Base-by-base conservation (phyloP, 768 basidiomycete species). In the Podaxis rugospora region DNA sequence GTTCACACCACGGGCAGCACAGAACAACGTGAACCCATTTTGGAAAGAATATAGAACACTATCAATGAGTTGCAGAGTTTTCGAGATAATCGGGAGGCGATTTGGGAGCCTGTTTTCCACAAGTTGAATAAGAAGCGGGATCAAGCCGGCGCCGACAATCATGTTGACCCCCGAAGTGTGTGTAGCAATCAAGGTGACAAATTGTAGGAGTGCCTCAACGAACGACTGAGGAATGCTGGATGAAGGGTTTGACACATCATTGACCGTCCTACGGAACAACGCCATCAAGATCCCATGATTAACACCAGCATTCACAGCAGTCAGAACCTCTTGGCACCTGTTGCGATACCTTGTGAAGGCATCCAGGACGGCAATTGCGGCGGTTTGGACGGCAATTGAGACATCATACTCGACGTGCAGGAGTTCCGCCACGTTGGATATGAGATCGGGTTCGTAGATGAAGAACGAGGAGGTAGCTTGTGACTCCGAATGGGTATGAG, bases 271-370 rank as follows among this genome's bases (percentile, higher is more conserved):
- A 63, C 95, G 85, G 57, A 98, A 80, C 37, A 95, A 78, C 28
- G 90, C 88, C 88, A 98, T 93, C 25, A 99, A 73, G 42, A 94
- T 89, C 11, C 97, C 97, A 69, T 98, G 97, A 67, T 94, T 97
- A 57, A 98, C 93, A 47, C 93, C 93, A 25, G 93, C 95, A 70
- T 97, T 97, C 39, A 98, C 84, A 1, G 95, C 89, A 4, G 89
- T 88, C 50, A 97, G 74, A 40, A 96, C 93, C 69, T 98, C 97
- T 66, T 87, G 85, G 37, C 92, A 82, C 70, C 89, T 93, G 62
- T 77, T 80, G 62, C 93, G 85, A 71, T 96, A 95, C 63, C 93
- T 81, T 11, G 88, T 89, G 60, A 96, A 82, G 13, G 92, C 92
- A 71, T 99, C 97, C 61, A 98, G 80, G n/a, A 92, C 89, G 27